A percentile compares a stretch with the other conserved stretches of the same genome.
Conservation (phyloP, 345 rosid species). For the Cochlearia excelsa region DNA sequence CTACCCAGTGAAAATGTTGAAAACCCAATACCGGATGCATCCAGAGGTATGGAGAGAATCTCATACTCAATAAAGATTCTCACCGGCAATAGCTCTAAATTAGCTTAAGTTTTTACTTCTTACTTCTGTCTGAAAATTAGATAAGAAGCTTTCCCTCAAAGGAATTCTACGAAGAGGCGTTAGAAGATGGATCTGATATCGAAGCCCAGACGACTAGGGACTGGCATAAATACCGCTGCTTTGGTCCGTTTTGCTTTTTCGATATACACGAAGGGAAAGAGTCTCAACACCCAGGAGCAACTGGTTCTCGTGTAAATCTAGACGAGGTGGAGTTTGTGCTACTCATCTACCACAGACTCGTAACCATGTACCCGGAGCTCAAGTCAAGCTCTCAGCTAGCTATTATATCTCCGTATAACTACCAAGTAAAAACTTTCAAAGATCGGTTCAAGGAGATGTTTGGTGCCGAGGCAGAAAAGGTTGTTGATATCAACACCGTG, state of each 20-base stretch:
- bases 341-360: conserved; percentile 72
- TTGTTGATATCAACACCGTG: conserved; percentile 83
- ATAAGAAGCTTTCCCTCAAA: conserved; percentile 88
- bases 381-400: conserved; percentile 90
- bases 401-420: conserved; percentile 79
- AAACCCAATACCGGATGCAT: conserved; percentile 94
- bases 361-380: conserved; percentile 65
- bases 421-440: conserved; percentile 87
- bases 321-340: conserved; percentile 89
- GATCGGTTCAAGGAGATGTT: conserved; percentile 72
- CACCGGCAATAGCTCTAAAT: neutral
- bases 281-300: conserved; percentile 81
- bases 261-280: conserved; percentile 83
- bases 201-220: conserved; percentile 61
- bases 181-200: conserved; percentile 79
- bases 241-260: conserved; percentile 92
- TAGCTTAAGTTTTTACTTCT: conserved; percentile 1
- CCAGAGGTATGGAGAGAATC: conserved; percentile 61
- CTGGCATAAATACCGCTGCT: conserved; percentile 81
- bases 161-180: conserved; percentile 69
- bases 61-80: neutral
- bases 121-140: conserved; percentile 38
- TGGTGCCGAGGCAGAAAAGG: conserved; percentile 64
- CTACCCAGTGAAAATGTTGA: conserved; percentile 91
- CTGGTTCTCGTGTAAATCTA: conserved; percentile 73